phyloP scores from a whole-genome alignment of 306 rosid species.

The Cicer bijugum region DNA sequence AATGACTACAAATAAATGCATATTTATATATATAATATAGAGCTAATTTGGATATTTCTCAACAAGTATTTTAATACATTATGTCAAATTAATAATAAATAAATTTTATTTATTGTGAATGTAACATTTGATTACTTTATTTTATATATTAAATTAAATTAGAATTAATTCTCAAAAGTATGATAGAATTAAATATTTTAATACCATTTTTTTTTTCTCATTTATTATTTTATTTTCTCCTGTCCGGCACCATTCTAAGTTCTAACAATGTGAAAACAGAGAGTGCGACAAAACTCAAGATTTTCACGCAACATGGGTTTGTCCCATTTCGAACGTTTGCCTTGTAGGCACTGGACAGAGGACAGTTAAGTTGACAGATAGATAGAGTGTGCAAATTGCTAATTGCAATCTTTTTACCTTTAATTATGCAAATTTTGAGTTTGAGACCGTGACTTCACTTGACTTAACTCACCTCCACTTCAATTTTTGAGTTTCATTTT shows the following conservation, averaged over 20 bases:
- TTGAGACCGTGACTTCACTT: not conserved
- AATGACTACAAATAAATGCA: not conserved
- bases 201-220: too few species aligned
- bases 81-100: not conserved
- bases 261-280: not conserved
- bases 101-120: not conserved
- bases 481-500: not conserved
- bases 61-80: not conserved
- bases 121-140: too few species aligned
- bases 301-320: not conserved
- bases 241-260: not conserved
- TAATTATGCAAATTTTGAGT: not conserved
- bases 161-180: too few species aligned
- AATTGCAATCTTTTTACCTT: not conserved
- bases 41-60: not conserved
- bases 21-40: not conserved
- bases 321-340: slow-evolving; percentile 3
- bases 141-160: too few species aligned
- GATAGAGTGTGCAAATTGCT: not conserved
- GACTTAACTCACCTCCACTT: not conserved
- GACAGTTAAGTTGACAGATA: slow-evolving; percentile 9
- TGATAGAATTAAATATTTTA: too few species aligned
- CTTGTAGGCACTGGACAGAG: not conserved
- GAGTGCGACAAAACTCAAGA: not conserved
- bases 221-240: too few species aligned